Conservation (phyloP, 2,329 filamentous ascomycete species). For the Ceratocystis alfenasii region DNA sequence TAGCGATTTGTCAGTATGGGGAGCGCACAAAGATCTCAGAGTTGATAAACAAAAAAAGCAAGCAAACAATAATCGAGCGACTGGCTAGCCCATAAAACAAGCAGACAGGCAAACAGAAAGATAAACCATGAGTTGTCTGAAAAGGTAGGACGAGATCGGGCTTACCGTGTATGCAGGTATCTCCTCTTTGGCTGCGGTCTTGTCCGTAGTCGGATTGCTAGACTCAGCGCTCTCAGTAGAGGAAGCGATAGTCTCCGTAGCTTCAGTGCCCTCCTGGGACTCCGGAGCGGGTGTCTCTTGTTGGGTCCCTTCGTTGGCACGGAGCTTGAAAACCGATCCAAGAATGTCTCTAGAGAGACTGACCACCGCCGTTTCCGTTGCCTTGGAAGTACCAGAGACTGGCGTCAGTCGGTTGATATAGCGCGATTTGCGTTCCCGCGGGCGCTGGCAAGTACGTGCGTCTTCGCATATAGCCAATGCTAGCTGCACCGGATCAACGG, state of each 20-base stretch:
- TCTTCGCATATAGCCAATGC: conserved; percentile 45
- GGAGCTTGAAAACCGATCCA: conserved; percentile 47
- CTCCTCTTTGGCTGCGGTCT: conserved; percentile 4
- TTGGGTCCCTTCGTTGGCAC: conserved; percentile 19
- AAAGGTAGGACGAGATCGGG: conserved; percentile 15
- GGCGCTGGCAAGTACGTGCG: conserved; percentile 34
- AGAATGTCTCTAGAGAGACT: conserved; percentile 54
- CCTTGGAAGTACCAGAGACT: conserved; percentile 45
- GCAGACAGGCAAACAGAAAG: no score
- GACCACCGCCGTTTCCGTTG: conserved; percentile 55
- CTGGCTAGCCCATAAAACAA: neutral
- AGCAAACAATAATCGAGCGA: neutral
- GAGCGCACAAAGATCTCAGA: neutral
- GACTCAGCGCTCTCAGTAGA: neutral
- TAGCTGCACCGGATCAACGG: conserved; percentile 45
- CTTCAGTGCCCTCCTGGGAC: neutral
- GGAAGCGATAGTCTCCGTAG: neutral
- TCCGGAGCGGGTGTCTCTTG: neutral
- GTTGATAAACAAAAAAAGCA: neutral
- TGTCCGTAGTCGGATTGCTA: neutral
- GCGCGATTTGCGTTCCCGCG: conserved; percentile 37
- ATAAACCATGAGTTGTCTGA: neutral
- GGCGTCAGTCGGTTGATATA: conserved; percentile 50
- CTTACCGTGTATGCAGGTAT: conserved; percentile 34
- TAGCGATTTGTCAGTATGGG: conserved; percentile 2